phyloP scores from a whole-genome alignment of 257 asterid genomes.

The Solanum chilense region DNA sequence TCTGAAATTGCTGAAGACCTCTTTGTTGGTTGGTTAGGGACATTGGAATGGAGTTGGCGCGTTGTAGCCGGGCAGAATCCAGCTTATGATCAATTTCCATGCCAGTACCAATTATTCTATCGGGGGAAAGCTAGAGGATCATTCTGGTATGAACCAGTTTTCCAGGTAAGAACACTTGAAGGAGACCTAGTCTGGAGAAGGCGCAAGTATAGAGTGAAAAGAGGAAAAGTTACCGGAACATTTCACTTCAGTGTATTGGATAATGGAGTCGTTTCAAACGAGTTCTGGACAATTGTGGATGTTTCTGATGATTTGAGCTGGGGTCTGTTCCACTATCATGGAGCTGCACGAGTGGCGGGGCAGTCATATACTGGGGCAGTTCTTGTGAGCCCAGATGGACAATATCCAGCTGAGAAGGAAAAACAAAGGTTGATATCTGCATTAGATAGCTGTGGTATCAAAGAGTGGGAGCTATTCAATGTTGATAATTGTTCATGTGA shows the following conservation, averaged over 20 bases:
- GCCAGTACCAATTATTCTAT: constrained; percentile 86
- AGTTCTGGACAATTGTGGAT: constrained; percentile 79
- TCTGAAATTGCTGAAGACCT: constrained; percentile 86
- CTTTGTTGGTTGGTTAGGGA: constrained; percentile 83
- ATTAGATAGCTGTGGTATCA: constrained; percentile 54
- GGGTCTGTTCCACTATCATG: constrained; percentile 91
- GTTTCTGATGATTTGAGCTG: constrained; percentile 71
- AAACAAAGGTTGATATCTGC: constrained; percentile 37
- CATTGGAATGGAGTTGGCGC: constrained; percentile 87
- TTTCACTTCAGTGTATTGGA: constrained; percentile 78
- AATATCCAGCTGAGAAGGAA: constrained; percentile 36
- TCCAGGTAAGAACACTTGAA: constrained; percentile 60
- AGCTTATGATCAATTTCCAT: constrained; percentile 93
- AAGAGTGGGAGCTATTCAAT: constrained; percentile 75
- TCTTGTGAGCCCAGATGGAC: constrained; percentile 68
- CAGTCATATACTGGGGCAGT: constrained; percentile 89
- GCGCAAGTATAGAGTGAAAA: constrained; percentile 67
- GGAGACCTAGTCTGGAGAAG: constrained; percentile 76
- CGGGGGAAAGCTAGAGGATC: constrained; percentile 87
- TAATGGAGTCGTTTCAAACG: constrained; percentile 87
- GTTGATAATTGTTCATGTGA: constrained; percentile 73
- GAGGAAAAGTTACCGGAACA: constrained; percentile 62
- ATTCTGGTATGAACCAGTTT: constrained; percentile 92
- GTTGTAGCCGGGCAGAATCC: constrained; percentile 96
- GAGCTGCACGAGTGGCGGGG: constrained; percentile 89